Percentiles rank a stretch among this genome's conserved stretches.
phyloP scores from a whole-genome alignment of 2,329 filamentous ascomycete species.

The Phyllosticta ampelicida region DNA sequence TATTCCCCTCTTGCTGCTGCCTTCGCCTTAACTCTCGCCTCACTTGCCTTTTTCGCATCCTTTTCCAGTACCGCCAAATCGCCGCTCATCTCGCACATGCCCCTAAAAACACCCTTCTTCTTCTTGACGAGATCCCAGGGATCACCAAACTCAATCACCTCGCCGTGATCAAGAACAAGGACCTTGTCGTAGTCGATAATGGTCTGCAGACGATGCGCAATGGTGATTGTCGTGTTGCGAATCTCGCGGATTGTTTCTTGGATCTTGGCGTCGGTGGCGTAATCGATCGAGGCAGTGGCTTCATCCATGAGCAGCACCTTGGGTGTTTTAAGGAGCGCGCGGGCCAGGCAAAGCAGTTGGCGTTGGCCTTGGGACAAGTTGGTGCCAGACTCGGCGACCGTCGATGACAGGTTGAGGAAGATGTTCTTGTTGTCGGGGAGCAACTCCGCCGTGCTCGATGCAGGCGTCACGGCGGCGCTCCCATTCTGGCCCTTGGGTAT shows the following conservation, averaged over 20 bases:
- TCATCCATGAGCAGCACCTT: constrained; percentile 99
- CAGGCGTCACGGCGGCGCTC: constrained; percentile 23
- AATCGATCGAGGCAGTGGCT: constrained; percentile 94
- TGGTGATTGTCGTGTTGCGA: constrained; percentile 85
- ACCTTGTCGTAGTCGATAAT: constrained; percentile 99
- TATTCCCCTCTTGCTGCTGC: neutral
- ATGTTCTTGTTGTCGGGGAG: constrained; percentile 79
- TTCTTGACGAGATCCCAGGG: constrained; percentile 61
- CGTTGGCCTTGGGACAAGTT: constrained; percentile 95
- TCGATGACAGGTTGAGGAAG: constrained; percentile 75
- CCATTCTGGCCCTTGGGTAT: constrained; percentile 13
- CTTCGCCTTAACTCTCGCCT: constrained; percentile 18
- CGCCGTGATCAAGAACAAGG: constrained; percentile 80
- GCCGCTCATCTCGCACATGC: constrained; percentile 56
- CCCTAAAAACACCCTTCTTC: constrained; percentile 53
- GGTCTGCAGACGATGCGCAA: constrained; percentile 88
- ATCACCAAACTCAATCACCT: constrained; percentile 81
- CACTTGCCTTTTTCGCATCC: constrained; percentile 43
- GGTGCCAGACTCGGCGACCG: constrained; percentile 79
- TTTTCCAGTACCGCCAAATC: constrained; percentile 48
- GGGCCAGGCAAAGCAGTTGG: constrained; percentile 85
- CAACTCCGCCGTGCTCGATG: constrained; percentile 23
- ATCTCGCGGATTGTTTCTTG: constrained; percentile 94
- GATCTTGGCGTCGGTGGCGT: constrained; percentile 89
- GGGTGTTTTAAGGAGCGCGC: constrained; percentile 81